Conservation (phyloP, 257 asterid genomes). For the Buddleja alternifolia region DNA sequence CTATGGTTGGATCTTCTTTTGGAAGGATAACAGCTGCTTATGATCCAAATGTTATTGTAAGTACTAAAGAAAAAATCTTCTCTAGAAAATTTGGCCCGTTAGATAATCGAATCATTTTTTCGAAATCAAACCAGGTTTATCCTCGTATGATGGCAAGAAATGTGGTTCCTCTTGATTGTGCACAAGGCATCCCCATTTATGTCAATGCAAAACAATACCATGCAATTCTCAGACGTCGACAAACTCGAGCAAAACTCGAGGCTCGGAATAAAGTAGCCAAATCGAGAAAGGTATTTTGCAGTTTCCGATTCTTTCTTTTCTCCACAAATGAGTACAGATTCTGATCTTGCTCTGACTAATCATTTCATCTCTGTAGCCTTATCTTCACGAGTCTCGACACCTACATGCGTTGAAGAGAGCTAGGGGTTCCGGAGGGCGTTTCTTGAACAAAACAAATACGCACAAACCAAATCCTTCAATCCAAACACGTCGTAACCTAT, state of each 20-base stretch:
- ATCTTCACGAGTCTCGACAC: constrained; percentile 75
- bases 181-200: constrained; percentile 59
- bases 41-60: constrained; percentile 57
- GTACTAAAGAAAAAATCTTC: too few species aligned
- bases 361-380: constrained; percentile 45
- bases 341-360: constrained; percentile 9
- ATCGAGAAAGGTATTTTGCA: constrained; percentile 63
- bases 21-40: constrained; percentile 53
- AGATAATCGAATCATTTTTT: too few species aligned
- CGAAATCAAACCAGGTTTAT: constrained; percentile 48
- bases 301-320: neutral
- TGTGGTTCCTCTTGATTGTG: constrained; percentile 60
- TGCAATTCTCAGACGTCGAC: constrained; percentile 80
- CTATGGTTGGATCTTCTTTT: constrained; percentile 51
- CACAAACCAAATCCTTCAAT: constrained; percentile 35
- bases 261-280: constrained; percentile 57
- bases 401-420: constrained; percentile 68
- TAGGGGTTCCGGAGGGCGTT: constrained; percentile 74
- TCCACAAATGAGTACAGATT: constrained; percentile 9
- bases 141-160: constrained; percentile 62
- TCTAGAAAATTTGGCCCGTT: too few species aligned
- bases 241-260: constrained; percentile 72
- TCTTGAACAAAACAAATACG: constrained; percentile 51
- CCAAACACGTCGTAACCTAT: constrained; percentile 21
- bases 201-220: constrained; percentile 81